Evolutionary conservation across 108 stramenopile species (phyloP).

Genomic region (Schizochytrium sp.): DNA sequence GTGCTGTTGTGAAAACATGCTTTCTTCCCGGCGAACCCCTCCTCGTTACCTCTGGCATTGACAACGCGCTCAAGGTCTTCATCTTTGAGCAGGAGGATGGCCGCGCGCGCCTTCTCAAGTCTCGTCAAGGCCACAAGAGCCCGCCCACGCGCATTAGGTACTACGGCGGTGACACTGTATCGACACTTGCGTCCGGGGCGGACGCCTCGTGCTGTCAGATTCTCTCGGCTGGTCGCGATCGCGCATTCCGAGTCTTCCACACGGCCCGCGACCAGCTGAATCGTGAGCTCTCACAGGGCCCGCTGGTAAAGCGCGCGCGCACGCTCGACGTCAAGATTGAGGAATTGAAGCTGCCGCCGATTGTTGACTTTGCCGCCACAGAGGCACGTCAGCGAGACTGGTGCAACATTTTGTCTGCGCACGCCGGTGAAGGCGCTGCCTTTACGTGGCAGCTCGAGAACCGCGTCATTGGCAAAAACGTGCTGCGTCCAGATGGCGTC

Average conservation of each 20-base stretch:
- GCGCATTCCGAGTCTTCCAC: conserved; percentile 41
- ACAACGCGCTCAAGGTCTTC: conserved; percentile 45
- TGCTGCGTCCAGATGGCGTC: not conserved
- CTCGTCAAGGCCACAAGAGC: conserved; percentile 24
- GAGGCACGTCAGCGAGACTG: conserved; percentile 40
- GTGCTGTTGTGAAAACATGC: not conserved
- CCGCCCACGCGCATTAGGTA: conserved; percentile 7
- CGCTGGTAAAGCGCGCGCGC: conserved; percentile 9
- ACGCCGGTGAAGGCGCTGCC: not conserved
- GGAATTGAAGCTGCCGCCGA: conserved; percentile 32
- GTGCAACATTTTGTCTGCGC: conserved; percentile 30
- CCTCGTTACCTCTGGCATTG: conserved; percentile 30
- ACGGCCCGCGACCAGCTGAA: conserved; percentile 37
- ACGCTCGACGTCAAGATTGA: not conserved
- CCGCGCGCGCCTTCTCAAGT: conserved; percentile 28
- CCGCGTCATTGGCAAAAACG: not conserved
- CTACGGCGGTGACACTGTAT: conserved; percentile 39
- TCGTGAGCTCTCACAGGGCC: conserved; percentile 39
- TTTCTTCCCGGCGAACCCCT: conserved; percentile 34
- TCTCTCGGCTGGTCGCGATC: conserved; percentile 25
- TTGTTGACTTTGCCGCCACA: conserved; percentile 33
- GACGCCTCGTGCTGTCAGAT: conserved; percentile 1
- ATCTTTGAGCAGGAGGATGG: conserved; percentile 43
- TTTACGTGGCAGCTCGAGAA: not conserved
- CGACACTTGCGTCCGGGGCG: conserved; percentile 37